Percentiles rank a stretch among this genome's conserved stretches.
Conservation (phyloP, 169 alveolate species). For the Plasmodium berghei region DNA sequence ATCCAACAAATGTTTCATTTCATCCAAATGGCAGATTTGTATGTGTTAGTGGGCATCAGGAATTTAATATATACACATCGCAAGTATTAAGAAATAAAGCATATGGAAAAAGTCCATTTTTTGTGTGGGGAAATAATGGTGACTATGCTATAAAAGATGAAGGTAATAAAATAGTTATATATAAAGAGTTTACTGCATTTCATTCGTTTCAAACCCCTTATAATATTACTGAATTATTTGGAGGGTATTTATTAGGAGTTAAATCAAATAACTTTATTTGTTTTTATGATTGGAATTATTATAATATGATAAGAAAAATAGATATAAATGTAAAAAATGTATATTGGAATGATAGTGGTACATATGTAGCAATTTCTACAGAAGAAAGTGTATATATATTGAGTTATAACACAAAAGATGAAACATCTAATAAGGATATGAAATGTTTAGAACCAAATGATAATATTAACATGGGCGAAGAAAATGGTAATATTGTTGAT, state of each 20-base stretch:
- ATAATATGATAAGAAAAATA: slow-evolving; percentile 59
- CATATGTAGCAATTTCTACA: slow-evolving; percentile 81
- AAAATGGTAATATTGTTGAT: slow-evolving; percentile 59
- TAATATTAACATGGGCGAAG: not conserved
- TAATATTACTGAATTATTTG: slow-evolving; percentile 90
- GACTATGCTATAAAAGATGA: slow-evolving; percentile 95
- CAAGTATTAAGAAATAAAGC: slow-evolving; percentile 92
- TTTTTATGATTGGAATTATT: slow-evolving; percentile 96
- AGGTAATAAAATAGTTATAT: slow-evolving; percentile 88
- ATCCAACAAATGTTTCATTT: slow-evolving; percentile 93
- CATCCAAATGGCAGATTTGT: slow-evolving; percentile 98
- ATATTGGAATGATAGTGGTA: slow-evolving; percentile 82
- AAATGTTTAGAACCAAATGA: slow-evolving; percentile 1
- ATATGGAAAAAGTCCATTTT: slow-evolving; percentile 94
- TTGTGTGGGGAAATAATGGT: slow-evolving; percentile 95
- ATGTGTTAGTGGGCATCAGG: slow-evolving; percentile 98
- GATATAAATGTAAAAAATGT: slow-evolving; percentile 77
- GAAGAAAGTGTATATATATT: slow-evolving; percentile 79
- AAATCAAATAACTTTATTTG: slow-evolving; percentile 91
- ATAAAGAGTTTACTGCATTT: slow-evolving; percentile 88
- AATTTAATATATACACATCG: slow-evolving; percentile 95
- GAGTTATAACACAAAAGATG: slow-evolving; percentile 66
- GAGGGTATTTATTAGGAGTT: slow-evolving; percentile 92
- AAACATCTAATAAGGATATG: not conserved
- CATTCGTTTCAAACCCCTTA: slow-evolving; percentile 90